Evolutionary conservation across 768 basidiomycete genomes (phyloP), one percentile per base, ranked within the genome.

Genomic region (Termitomyces sp.): DNA sequence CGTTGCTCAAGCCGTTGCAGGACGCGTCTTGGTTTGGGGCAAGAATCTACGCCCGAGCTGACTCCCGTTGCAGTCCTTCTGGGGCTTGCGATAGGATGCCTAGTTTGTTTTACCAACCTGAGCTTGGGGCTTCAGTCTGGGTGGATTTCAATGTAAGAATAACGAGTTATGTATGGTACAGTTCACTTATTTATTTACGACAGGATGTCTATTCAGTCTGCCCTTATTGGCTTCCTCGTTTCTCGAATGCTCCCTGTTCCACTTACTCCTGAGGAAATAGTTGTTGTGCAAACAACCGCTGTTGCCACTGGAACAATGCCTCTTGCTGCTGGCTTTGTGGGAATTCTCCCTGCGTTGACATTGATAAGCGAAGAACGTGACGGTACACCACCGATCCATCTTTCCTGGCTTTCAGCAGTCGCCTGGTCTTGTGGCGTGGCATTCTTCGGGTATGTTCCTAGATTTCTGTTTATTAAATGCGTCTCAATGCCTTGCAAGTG

Each of bases 121-220:
- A 92, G 89, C 66, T 84, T 92, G 60, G 91, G 92, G 9, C 78
- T 94, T 4, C 90, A 93, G 70, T 92, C 92, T 1, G 92, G 92
- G 68, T 94, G 90, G 87, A 91, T 93, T 62, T 87, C 86, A 65
- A 93, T 93, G 91, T 90, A 63, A 52, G 82, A 66, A 26, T 22
- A 32, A n/a, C 54, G 58, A 57, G 46, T 55, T 55, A 6, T 53
- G n/a, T 55, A 6, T 53, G n/a, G 30, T 35, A 24, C 14, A 30
- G 26, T 46, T 20, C 12, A 33, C 42, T 53, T n/a, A 49, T 58
- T 40, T 33, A 56, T 44, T n/a, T 26, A 28, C 44, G 53, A 42
- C 61, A 92, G 92, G 92, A 96, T 95, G 94, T 94, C 94, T 9
- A 81, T 96, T 28, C 94, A 98, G 67, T 95, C 94, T 0, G 92